phyloP scores from a whole-genome alignment of 768 basidiomycete species.

The Cyathus striatus region DNA sequence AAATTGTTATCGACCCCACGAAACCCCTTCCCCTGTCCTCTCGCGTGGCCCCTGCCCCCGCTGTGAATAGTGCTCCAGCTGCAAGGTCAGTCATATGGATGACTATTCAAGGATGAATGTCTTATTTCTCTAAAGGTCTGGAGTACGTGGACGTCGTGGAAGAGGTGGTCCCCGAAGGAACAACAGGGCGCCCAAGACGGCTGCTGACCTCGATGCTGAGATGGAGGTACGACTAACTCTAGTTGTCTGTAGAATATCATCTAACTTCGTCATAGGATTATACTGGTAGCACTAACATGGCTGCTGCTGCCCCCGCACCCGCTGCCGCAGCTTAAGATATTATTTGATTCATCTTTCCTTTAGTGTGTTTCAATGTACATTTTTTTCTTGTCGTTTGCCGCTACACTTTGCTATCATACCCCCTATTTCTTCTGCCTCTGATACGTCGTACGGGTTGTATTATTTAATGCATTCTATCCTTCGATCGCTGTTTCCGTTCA shows the following conservation, averaged over 20 bases:
- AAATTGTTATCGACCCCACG: slow-evolving; percentile 89
- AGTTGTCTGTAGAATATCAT: background rate
- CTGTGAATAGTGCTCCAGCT: slow-evolving; percentile 25
- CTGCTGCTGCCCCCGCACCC: slow-evolving; percentile 40
- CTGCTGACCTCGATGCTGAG: slow-evolving; percentile 92
- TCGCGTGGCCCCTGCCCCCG: slow-evolving; percentile 76
- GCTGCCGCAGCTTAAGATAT: slow-evolving; percentile 24
- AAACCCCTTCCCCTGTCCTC: slow-evolving; percentile 68
- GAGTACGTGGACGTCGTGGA: slow-evolving; percentile 35
- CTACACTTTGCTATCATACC: slow-evolving; percentile 12
- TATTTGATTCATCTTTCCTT: slow-evolving; percentile 7
- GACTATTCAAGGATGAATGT: slow-evolving; percentile 2
- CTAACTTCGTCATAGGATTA: slow-evolving; percentile 48
- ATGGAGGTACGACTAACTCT: slow-evolving; percentile 69
- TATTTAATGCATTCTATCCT: no score
- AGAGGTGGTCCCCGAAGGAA: slow-evolving; percentile 38
- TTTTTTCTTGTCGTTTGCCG: slow-evolving; percentile 5
- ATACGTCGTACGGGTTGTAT: no score
- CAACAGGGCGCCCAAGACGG: slow-evolving; percentile 73
- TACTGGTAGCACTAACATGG: slow-evolving; percentile 59
- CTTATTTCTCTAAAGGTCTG: slow-evolving; percentile 20
- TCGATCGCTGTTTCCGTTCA: no score
- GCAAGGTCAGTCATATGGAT: slow-evolving; percentile 21
- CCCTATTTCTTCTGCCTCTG: slow-evolving; percentile 3
- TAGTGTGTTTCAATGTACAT: slow-evolving; percentile 8